Evolutionary conservation across 2,329 filamentous ascomycete species (phyloP), one percentile per base, ranked within the genome.

Genomic region (Fonsecaea monophora): DNA sequence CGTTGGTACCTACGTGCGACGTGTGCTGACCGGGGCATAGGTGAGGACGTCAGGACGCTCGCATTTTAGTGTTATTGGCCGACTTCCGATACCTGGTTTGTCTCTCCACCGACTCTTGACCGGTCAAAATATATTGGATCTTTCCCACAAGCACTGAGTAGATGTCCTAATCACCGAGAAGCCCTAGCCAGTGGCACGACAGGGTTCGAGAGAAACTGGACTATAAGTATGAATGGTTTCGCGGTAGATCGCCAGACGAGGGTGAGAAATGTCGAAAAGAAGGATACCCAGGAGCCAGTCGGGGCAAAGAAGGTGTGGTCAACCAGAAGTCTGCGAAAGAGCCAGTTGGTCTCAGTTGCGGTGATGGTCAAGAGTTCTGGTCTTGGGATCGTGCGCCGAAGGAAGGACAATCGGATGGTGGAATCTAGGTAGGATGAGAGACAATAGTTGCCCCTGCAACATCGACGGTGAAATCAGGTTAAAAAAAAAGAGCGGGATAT

Each of bases 1-100:
- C 25, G 18, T 50, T 50, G 45, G 45, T 25, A 30, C 8, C 21
- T 21, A 50, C 45, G 9, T 25, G 18, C 45, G 45, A 25, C 45
- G 45, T 50, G 45, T 50, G 45, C 45, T 12, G 45, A 21, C 45
- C 10, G 25, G 45, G 45, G 12, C 45, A 50, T 50, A n/a, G 45
- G 8, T 50, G 5, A 50, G 7, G 45, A 13, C 45, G 45, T 50
- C 25, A 50, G 6, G 25, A 25, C 18, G 25, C 45, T 25, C 45
- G 45, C 45, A 50, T 25, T 10, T n/a, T 50, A n/a, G 45, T 50
- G 45, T 7, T 10, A 9, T 25, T 13, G 8, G 25, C 45, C 45
- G 9, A 25, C 6, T 25, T 25, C 18, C 45, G 18, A 9, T 50
- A 10, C 8, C 18, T 50, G 5, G 18, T 10, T 9, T 38, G 2